These are phyloP conservation scores for Otatea glauca DNA, from an alignment of 176 grass and related monocot species.

Conservation along the genomic window DNA sequence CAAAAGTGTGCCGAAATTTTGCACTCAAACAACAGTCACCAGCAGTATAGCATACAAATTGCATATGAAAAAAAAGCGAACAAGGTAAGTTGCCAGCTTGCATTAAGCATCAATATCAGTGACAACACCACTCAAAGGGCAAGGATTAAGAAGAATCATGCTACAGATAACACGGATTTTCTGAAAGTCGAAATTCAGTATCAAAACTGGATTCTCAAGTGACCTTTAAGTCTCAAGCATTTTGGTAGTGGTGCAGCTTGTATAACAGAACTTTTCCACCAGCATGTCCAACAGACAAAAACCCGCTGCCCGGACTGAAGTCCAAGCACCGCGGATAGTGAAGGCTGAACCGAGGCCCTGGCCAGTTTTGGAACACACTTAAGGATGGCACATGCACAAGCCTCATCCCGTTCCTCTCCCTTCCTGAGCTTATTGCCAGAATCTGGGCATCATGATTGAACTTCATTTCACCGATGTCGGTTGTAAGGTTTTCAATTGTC, in stretches of 20 bases:
- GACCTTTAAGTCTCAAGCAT: conserved; percentile 40
- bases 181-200: not conserved
- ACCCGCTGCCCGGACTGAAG: conserved; percentile 77
- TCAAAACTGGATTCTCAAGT: conserved; percentile 28
- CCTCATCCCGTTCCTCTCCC: conserved; percentile 69
- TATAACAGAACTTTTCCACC: conserved; percentile 75
- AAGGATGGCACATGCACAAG: conserved; percentile 76
- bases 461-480: conserved; percentile 66
- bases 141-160: not conserved
- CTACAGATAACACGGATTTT: conserved; percentile 1
- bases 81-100: not conserved
- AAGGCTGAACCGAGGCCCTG: conserved; percentile 56
- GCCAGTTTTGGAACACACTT: conserved; percentile 83
- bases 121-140: not conserved
- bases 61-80: not conserved
- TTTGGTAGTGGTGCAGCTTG: conserved; percentile 84
- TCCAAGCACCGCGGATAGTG: conserved; percentile 68
- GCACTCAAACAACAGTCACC: not conserved
- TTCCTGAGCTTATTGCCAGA: conserved; percentile 71
- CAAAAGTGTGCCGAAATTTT: not conserved
- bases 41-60: conserved; percentile 8
- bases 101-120: not conserved
- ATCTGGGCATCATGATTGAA: conserved; percentile 76
- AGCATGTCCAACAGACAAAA: conserved; percentile 70
- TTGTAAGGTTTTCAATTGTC: conserved; percentile 67